Base-by-base conservation (phyloP, 106 monocot species). In the Dioscorea dumetorum region DNA sequence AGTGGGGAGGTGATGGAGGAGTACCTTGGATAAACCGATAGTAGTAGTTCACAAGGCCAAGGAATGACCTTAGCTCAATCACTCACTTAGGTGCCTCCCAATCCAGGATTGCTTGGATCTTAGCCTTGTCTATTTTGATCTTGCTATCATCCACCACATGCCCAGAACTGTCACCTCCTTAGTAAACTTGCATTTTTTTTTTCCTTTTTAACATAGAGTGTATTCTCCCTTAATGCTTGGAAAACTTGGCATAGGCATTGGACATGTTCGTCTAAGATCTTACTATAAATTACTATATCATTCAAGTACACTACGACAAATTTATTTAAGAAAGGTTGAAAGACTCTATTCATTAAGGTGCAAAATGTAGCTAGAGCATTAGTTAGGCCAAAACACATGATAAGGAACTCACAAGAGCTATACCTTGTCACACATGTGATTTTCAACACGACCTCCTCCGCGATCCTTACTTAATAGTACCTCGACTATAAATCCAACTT, bases 21-120 rank as follows among this genome's bases (percentile, higher is more conserved):
- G 15, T 68, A 68, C 11, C 24, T 31, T 28, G 24, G 24, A 68
- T 19, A 18, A 68, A 33, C 23, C 57, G 8, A 17, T 56, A 4
- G 57, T 68, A 68, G 18, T 68, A 68, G 68, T 57, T 68, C 3
- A 28, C 54, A 1, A 57, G 33, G 8, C 68, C 56, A 18, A 68
- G 54, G n/a, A 68, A 68, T 12, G 68, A 68, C 16, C 53, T 53
- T 18, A 68, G 16, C 12, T 68, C 68, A 0, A 28, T 4, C 12
- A 68, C 31, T 20, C 33, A 33, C 4, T 9, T 57, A 4, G 68
- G 68, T 9, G 32, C 16, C 20, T 57, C 2, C 56, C 24, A 68
- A 2, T 68, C 68, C 0, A 1, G 4, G 28, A 68, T 68, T 4
- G 68, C 54, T 10, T 33, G 2, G 0, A 68, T 18, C 20, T 67